These are phyloP conservation scores for Ustilago loliicola DNA, from an alignment of 1,284 basidiomycete genomes.

Conservation along the genomic window DNA sequence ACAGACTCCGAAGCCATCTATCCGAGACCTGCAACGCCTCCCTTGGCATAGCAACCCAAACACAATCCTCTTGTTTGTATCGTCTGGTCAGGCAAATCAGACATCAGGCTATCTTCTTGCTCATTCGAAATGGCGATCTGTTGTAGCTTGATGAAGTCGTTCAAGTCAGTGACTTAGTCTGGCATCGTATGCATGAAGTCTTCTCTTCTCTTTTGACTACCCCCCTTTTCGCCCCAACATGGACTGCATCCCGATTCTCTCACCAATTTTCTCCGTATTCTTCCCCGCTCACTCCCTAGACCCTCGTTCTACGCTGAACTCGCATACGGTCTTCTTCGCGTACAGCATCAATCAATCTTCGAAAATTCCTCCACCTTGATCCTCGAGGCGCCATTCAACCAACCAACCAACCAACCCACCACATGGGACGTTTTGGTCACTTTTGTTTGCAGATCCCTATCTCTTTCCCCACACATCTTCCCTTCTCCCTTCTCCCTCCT, in stretches of 20 bases:
- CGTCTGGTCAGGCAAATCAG: no score
- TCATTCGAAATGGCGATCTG: no score
- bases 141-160: no score
- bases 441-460: no score
- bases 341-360: neutral
- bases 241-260: neutral
- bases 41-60: no score
- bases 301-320: neutral
- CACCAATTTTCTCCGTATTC: neutral
- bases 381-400: neutral
- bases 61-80: no score
- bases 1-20: no score
- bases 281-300: constrained; percentile 2
- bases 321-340: constrained; percentile 11
- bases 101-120: no score
- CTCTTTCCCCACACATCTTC: neutral
- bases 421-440: constrained; percentile 13
- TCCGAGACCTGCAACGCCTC: no score
- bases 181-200: neutral
- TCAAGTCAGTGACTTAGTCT: no score
- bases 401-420: constrained; percentile 4
- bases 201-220: neutral
- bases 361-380: constrained; percentile 1
- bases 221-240: neutral
- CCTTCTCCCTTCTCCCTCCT: neutral